Evolutionary conservation across 1,284 basidiomycete species (phyloP), one percentile per base, ranked within the genome.

Genomic region (Athelia sp.): DNA sequence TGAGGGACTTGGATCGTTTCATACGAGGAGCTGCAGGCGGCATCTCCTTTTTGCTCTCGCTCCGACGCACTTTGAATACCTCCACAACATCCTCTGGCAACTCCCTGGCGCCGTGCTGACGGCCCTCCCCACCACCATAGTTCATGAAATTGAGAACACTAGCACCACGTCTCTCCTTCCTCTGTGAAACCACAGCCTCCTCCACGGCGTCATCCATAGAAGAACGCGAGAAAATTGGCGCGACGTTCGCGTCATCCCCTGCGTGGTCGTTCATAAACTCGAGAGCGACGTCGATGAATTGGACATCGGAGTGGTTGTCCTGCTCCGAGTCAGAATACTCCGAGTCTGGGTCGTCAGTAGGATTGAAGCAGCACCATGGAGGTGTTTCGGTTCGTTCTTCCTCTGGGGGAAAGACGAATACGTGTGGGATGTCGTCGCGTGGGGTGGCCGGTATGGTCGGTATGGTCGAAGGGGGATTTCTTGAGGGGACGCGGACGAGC

Each of bases 321-420:
- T 14, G 54, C 55, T 48, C 47, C 59, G 54, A 50, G 57, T 56
- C 46, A 21, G 15, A n/a, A n/a, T 40, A 40, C 8, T 56, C 40
- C 11, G 23, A 52, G 43, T 57, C 58, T 36, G 56, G 55, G 19
- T 54, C 59, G 49, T 73, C 64, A 26, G 70, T 68, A 11, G 84
- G 82, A 59, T 87, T 76, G 60, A 84, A 86, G 60, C 71, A 84
- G 58, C 80, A 82, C 73, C 76, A 86, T 8, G 83, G 74, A 8
- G 80, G 80, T 11, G 67, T 73, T 17, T 68, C 60, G 22, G 68
- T 64, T 43, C 79, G 69, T 58, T 87, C 84, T 62, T 87, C 85
- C 59, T 82, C 85, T 23, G 85, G 85, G 11, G 85, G 86, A 36
- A 79, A 71, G 29, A 87, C 78, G 56, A 83, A 81, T 49, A 87